These are phyloP conservation scores for Coniosporium uncinatum DNA, from an alignment of 2,329 filamentous ascomycete species.

Conservation along the genomic window DNA sequence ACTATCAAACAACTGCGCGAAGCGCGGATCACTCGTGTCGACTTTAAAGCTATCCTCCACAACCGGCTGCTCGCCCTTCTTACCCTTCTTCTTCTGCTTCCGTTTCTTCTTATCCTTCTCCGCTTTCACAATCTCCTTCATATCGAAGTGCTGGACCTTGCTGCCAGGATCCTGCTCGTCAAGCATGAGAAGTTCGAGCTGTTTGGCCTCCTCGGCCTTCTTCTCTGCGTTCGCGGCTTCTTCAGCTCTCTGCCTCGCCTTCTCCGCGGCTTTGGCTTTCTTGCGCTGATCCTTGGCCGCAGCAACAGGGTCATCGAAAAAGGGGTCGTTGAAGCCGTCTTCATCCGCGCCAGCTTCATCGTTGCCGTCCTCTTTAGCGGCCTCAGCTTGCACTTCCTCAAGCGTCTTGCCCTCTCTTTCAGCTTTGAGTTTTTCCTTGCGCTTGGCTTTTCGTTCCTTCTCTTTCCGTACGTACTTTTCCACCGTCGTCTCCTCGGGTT, in stretches of 20 bases:
- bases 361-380: too few species aligned
- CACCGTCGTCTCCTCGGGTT: conserved; percentile 80
- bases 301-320: conserved; percentile 66
- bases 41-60: conserved; percentile 64
- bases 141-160: conserved; percentile 78
- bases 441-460: conserved; percentile 78
- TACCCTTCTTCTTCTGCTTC: conserved; percentile 43
- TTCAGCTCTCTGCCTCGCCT: conserved; percentile 68
- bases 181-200: conserved; percentile 85
- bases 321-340: conserved; percentile 90
- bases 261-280: conserved; percentile 68
- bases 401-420: conserved; percentile 52
- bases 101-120: conserved; percentile 61
- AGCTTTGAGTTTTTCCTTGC: conserved; percentile 68
- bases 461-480: conserved; percentile 94
- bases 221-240: conserved; percentile 48
- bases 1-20: conserved; percentile 80
- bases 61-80: conserved; percentile 31
- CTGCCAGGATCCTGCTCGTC: conserved; percentile 50
- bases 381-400: too few species aligned
- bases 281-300: conserved; percentile 24
- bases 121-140: conserved; percentile 82
- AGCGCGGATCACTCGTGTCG: conserved; percentile 77
- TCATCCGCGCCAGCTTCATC: conserved; percentile 27
- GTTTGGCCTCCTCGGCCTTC: conserved; percentile 67